These are phyloP conservation scores for Alternaria brassicicola DNA, from an alignment of 2,329 filamentous ascomycete species.

Conservation along the genomic window DNA sequence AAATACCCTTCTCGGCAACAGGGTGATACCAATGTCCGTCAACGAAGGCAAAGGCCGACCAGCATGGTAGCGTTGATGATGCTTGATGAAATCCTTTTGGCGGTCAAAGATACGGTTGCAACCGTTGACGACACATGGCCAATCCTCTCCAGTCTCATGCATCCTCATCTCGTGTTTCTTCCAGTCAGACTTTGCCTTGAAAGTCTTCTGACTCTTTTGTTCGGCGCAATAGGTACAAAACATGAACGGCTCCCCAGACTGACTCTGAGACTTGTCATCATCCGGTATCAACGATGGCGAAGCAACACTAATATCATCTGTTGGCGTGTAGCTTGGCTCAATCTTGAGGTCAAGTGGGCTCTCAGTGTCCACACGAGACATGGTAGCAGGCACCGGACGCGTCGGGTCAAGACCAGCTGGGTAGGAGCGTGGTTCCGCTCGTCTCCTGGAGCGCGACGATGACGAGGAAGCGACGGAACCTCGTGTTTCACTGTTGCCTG, in stretches of 20 bases:
- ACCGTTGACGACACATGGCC: constrained; percentile 44
- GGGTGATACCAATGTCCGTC: constrained; percentile 44
- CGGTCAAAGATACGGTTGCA: constrained; percentile 47
- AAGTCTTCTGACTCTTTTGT: constrained; percentile 43
- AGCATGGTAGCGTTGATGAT: constrained; percentile 47
- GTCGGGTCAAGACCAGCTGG: constrained; percentile 42
- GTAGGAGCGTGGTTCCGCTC: constrained; percentile 45
- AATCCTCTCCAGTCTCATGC: constrained; percentile 49
- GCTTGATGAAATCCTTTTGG: constrained; percentile 47
- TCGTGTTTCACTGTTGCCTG: constrained; percentile 35
- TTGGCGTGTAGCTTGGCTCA: constrained; percentile 40
- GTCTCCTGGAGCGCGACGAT: constrained; percentile 39
- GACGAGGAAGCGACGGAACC: constrained; percentile 40
- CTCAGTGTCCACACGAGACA: constrained; percentile 40
- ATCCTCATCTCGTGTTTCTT: constrained; percentile 50
- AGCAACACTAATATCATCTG: constrained; percentile 40
- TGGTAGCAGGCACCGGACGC: constrained; percentile 38
- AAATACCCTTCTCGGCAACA: constrained; percentile 44
- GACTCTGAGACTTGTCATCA: constrained; percentile 30
- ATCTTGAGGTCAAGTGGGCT: constrained; percentile 40
- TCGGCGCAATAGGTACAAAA: constrained; percentile 50
- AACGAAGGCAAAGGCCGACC: constrained; percentile 43
- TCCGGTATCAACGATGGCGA: constrained; percentile 31
- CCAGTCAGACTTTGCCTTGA: constrained; percentile 50
- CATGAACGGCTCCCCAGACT: constrained; percentile 43